Percentiles rank a stretch among this genome's conserved stretches.
phyloP scores from a whole-genome alignment of 2,329 filamentous ascomycete genomes.

The Amesomyces nigricolor region DNA sequence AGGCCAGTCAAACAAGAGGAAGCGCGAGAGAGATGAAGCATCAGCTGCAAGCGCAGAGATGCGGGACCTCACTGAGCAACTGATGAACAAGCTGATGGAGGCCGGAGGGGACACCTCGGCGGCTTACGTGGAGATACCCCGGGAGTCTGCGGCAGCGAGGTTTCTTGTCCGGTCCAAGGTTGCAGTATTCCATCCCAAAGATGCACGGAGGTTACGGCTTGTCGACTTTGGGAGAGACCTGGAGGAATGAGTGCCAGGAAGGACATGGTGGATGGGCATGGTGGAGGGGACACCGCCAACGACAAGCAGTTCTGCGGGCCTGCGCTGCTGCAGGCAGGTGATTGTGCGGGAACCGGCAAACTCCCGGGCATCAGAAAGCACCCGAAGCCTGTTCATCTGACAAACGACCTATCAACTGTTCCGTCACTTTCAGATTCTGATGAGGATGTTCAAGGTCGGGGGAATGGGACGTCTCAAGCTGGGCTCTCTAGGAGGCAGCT shows the following conservation, averaged over 20 bases:
- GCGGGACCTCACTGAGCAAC: slow-evolving; percentile 53
- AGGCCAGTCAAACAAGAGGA: slow-evolving; percentile 25
- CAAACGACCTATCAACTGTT: background rate
- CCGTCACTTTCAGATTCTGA: background rate
- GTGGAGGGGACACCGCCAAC: background rate
- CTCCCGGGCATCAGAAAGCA: slow-evolving; percentile 2
- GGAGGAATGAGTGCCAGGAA: slow-evolving; percentile 39
- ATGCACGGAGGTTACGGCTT: slow-evolving; percentile 53
- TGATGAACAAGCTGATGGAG: slow-evolving; percentile 54
- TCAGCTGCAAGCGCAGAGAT: slow-evolving; percentile 51
- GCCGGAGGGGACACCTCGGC: slow-evolving; percentile 50
- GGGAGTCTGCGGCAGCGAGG: slow-evolving; percentile 57
- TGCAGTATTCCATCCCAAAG: slow-evolving; percentile 59
- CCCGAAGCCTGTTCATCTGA: background rate
- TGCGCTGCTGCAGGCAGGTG: slow-evolving; percentile 4
- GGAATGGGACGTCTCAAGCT: background rate
- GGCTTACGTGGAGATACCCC: slow-evolving; percentile 52
- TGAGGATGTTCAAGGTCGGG: background rate
- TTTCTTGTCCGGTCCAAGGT: slow-evolving; percentile 62
- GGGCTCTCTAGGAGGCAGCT: background rate
- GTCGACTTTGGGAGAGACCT: slow-evolving; percentile 61
- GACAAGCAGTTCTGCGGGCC: background rate
- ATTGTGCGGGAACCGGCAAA: slow-evolving; percentile 16
- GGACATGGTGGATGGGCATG: no score
- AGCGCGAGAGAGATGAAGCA: slow-evolving; percentile 38